Evolutionary conservation across 805 yeast genomes (phyloP).

Genomic region (Yamadazyma endophytica): DNA sequence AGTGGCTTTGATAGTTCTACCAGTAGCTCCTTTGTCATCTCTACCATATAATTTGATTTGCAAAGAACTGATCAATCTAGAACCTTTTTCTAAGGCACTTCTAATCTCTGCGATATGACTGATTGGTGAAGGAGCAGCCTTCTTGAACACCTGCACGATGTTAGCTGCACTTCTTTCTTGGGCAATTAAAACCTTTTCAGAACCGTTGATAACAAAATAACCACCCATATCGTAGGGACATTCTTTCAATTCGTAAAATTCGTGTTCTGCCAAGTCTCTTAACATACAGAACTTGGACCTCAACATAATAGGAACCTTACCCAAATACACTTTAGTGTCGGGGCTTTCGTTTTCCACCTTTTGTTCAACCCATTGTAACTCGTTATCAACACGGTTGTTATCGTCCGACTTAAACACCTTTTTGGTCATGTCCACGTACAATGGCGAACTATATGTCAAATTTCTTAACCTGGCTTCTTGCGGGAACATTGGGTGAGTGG

Average conservation of each 20-base stretch:
- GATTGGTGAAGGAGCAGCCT: conserved; percentile 95
- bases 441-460: conserved; percentile 92
- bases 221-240: conserved; percentile 99
- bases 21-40: conserved; percentile 62
- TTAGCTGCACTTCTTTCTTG: conserved; percentile 99
- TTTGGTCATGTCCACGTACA: conserved; percentile 94
- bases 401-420: conserved; percentile 82
- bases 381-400: conserved; percentile 41
- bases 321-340: conserved; percentile 76
- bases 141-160: conserved; percentile 96
- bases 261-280: conserved; percentile 85
- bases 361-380: conserved; percentile 52
- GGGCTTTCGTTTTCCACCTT: conserved; percentile 51
- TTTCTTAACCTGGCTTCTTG: conserved; percentile 97
- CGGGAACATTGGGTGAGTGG: conserved; percentile 97
- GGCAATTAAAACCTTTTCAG: conserved; percentile 96
- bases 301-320: conserved; percentile 97
- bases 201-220: conserved; percentile 95
- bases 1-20: conserved; percentile 90
- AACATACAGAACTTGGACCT: conserved; percentile 94
- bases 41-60: conserved; percentile 90
- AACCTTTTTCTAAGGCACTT: conserved; percentile 95
- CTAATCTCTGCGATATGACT: conserved; percentile 96
- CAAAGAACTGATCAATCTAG: conserved; percentile 87
- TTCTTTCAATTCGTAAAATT: conserved; percentile 91